Evolutionary conservation across 202 grass and related monocot genomes (phyloP).

Genomic region (Hordeum pubiflorum): DNA sequence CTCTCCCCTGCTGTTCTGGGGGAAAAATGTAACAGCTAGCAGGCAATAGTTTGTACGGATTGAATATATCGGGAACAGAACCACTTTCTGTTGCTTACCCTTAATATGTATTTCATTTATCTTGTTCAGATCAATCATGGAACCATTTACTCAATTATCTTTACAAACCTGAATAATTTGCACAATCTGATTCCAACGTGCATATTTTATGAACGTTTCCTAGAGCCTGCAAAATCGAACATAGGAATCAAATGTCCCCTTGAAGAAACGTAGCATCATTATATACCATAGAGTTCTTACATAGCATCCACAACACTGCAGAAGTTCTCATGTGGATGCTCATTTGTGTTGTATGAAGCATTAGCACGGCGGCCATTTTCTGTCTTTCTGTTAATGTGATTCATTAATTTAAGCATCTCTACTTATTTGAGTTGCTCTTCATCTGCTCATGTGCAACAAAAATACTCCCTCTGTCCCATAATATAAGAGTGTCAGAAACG

Average conservation of each 20-base stretch:
- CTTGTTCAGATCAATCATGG: background rate
- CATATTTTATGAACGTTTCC: background rate
- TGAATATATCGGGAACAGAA: background rate
- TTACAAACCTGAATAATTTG: background rate
- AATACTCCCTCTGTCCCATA: background rate
- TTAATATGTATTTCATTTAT: background rate
- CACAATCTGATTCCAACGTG: background rate
- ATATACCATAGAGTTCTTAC: background rate
- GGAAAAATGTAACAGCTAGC: background rate
- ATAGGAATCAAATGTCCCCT: background rate
- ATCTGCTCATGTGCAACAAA: background rate
- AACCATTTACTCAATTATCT: background rate
- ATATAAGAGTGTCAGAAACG: too few relatives aligned
- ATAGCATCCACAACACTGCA: background rate
- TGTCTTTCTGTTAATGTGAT: background rate
- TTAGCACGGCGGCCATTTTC: background rate
- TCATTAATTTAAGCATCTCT: background rate
- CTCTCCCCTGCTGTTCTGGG: background rate
- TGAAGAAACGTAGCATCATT: background rate
- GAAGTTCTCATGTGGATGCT: background rate
- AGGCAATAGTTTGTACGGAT: slow-evolving; percentile 10
- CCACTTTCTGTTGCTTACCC: background rate
- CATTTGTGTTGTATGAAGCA: background rate
- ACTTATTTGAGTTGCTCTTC: background rate
- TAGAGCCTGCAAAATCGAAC: background rate